Evolutionary conservation across 1,284 basidiomycete species (phyloP), one percentile per base, ranked within the genome.

Genomic region (Tilletia horrida): DNA sequence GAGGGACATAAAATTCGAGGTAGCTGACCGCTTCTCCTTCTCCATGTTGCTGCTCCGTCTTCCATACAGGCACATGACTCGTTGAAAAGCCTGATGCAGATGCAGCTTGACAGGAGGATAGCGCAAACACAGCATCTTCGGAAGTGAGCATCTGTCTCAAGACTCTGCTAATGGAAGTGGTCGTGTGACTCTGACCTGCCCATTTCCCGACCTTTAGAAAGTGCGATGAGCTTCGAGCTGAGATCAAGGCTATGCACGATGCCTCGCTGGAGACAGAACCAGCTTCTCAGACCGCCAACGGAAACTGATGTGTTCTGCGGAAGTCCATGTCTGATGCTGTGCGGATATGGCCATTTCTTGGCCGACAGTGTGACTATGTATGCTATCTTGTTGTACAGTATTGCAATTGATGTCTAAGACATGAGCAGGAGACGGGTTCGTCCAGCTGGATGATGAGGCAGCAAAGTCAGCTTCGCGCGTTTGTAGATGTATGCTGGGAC

Each of bases 81-180:
- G 63, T 73, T 79, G 44, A 73, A 73, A 67, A 48, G 66, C 27
- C 68, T 76, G 57, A 71, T 80, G 68, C 64, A 66, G 48, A 67
- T 65, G 68, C 78, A 80, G 66, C 61, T 80, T 27, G 68, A 72
- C 59, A 66, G 74, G n/a, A 66, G 78, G 18, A 66, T 68, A 63
- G 68, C 68, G 31, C 73, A 77, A 65, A 75, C 76, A 9, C 23
- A 62, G n/a, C 62, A 73, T n/a, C 71, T 80, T 11, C 65, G 69
- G 23, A 43, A 27, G 61, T 62, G 61, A 25, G 61, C 44, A 18
- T 62, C 13, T 25, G 40, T 9, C 18, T 13, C 35, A 6, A n/a
- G n/a, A 45, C 40, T 45, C 0, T 7, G 29, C 21, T 1, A 18
- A 8, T 6, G 35, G 11, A 40, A 40, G 4, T 40, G 6, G 35